These are phyloP conservation scores for Brassica rapa DNA, from an alignment of 345 rosid species.

Conservation along the genomic window DNA sequence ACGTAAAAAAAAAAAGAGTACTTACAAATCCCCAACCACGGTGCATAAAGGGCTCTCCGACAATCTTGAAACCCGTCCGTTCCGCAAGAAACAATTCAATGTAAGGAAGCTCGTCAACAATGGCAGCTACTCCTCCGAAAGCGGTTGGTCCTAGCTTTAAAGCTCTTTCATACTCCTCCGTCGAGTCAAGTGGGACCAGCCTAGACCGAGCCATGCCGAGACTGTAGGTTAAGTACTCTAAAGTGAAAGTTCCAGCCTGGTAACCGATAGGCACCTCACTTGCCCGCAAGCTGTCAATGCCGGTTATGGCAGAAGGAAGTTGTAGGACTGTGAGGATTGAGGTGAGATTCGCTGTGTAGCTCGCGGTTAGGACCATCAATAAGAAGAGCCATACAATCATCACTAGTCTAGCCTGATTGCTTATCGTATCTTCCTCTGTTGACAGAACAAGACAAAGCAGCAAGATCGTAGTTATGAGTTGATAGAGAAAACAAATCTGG, in stretches of 20 bases:
- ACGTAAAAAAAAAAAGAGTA: conserved; percentile 12
- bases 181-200: conserved; percentile 57
- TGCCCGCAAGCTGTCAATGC: conserved; percentile 73
- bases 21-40: conserved; percentile 98
- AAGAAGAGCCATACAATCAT: conserved; percentile 92
- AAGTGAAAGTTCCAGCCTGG: conserved; percentile 50
- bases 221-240: conserved; percentile 53
- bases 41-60: conserved; percentile 74
- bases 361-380: conserved; percentile 80
- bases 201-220: conserved; percentile 64
- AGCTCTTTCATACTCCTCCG: conserved; percentile 66
- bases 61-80: conserved; percentile 57
- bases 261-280: conserved; percentile 28
- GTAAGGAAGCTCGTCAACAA: conserved; percentile 81
- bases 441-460: neutral
- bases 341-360: conserved; percentile 79
- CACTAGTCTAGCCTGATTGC: conserved; percentile 68
- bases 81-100: conserved; percentile 64
- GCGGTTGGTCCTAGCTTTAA: conserved; percentile 61
- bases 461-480: neutral
- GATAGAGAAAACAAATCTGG: neutral
- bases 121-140: conserved; percentile 79
- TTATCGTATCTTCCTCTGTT: conserved; percentile 68
- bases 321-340: conserved; percentile 86
- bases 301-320: conserved; percentile 74